These are phyloP conservation scores for Hericium rajendrae DNA, from an alignment of 768 basidiomycete species.

Conservation along the genomic window DNA sequence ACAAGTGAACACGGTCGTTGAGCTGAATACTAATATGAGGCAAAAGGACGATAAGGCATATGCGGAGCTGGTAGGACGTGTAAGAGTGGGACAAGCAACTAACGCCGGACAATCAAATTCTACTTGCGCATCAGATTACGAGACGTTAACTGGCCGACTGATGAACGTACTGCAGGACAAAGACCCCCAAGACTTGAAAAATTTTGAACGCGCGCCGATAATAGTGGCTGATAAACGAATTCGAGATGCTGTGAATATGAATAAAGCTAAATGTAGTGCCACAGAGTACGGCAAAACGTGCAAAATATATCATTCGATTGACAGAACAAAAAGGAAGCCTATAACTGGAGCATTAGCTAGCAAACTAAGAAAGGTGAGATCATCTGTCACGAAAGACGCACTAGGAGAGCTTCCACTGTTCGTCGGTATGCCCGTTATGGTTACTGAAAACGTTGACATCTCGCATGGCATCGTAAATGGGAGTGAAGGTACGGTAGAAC, in stretches of 20 bases:
- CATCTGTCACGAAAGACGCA: background rate
- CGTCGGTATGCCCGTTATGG: background rate
- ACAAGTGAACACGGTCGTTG: background rate
- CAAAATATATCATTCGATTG: background rate
- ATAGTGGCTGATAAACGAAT: background rate
- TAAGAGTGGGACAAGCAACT: too few relatives aligned
- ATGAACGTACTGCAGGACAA: background rate
- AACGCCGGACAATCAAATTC: too few relatives aligned
- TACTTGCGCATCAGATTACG: too few relatives aligned
- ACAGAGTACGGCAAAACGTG: background rate
- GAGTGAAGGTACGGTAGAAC: too few relatives aligned
- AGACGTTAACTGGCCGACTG: background rate
- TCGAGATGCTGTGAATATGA: background rate
- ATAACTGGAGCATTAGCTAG: background rate
- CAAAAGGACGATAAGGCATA: background rate
- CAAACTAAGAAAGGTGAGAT: background rate
- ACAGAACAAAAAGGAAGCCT: background rate
- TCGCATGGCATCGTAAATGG: background rate
- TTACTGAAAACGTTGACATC: background rate
- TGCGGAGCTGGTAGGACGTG: too few relatives aligned
- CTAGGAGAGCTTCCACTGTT: background rate
- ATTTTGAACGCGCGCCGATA: too few relatives aligned
- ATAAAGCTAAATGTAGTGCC: background rate
- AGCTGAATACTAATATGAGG: background rate
- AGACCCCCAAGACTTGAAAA: too few relatives aligned